Evolutionary conservation across 306 rosid species (phyloP).

Genomic region (Vigna reflexopilosa): DNA sequence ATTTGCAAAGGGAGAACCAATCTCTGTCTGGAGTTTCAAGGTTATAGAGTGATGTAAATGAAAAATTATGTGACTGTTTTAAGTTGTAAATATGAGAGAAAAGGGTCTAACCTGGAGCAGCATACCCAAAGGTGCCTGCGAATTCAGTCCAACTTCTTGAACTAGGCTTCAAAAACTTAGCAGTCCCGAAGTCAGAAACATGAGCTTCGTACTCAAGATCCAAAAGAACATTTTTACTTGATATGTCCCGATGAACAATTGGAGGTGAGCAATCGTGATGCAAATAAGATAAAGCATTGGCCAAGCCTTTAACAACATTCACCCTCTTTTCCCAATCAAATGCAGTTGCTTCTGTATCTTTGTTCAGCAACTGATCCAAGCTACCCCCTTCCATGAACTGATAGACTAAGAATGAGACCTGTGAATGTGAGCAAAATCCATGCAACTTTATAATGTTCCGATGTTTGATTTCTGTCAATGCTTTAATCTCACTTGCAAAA

Average conservation of each 20-base stretch:
- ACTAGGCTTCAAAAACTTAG: slow-evolving; percentile 45
- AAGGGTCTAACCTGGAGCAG: slow-evolving; percentile 49
- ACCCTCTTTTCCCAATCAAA: slow-evolving; percentile 51
- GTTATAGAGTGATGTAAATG: background rate
- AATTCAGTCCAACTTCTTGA: slow-evolving; percentile 36
- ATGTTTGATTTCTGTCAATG: slow-evolving; percentile 45
- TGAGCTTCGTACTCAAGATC: slow-evolving; percentile 51
- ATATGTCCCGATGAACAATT: slow-evolving; percentile 47
- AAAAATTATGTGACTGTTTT: background rate
- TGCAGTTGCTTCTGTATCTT: slow-evolving; percentile 29
- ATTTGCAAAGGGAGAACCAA: background rate
- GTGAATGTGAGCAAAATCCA: slow-evolving; percentile 47
- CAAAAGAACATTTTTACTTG: slow-evolving; percentile 48
- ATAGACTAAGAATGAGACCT: slow-evolving; percentile 45
- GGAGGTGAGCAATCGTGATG: slow-evolving; percentile 50
- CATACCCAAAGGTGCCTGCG: slow-evolving; percentile 48
- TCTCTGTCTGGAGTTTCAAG: background rate
- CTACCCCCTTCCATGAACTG: slow-evolving; percentile 50
- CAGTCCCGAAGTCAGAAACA: slow-evolving; percentile 47
- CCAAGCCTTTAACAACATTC: slow-evolving; percentile 49
- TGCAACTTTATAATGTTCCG: slow-evolving; percentile 47
- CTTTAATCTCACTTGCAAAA: slow-evolving; percentile 45
- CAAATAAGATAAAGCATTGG: slow-evolving; percentile 51
- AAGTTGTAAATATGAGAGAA: slow-evolving; percentile 13
- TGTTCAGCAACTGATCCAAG: slow-evolving; percentile 39